Base-by-base conservation (phyloP, 805 yeast genomes). In the Kuraishia floccosa region DNA sequence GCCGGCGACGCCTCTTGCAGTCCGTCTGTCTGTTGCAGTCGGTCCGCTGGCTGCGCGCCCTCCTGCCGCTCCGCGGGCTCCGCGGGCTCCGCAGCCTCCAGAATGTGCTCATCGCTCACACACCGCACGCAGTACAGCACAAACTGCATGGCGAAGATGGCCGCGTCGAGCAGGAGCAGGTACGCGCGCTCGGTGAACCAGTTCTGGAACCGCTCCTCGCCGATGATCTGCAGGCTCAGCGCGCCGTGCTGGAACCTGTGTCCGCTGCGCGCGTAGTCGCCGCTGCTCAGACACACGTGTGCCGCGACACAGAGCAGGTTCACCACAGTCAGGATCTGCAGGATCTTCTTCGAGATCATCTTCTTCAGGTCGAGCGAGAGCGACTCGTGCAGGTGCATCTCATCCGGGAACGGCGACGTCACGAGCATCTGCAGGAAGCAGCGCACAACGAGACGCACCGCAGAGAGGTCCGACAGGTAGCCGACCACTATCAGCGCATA, bases 151-250 rank as follows among this genome's bases (percentile, higher is more conserved):
- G 29, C 14, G 13, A 54, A 36, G 19, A 63, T 36, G 8, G 50
- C n/a, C 2, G 39, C 8, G 40, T 65, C 65, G 32, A 54, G 31
- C 12, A 44, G 28, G 6, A 62, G 22, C 34, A 56, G 16, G 31
- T 36, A 40, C 18, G 30, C 23, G 36, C 46, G 31, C 45, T 46
- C 35, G 16, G 22, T 7, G 55, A 64, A 21, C 49, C 43, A 19
- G 39, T 38, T 34, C 2, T 26, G 16, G 31, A 46, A 50, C 26
- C 37, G 34, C 8, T 35, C 17, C 29, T 71, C 76, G 0, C 78
- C 78, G 15, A 69, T 60, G 13, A 68, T 39, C 36, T 65, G 68
- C 17, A 68, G 30, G 3, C 59, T 41, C 13, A 60, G 35, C n/a
- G 54, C 42, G 1, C 72, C 71, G 38, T 58, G 49, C 2, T 47